These are phyloP conservation scores for Penicillium brevicompactum DNA, from an alignment of 2,329 filamentous ascomycete species.

Conservation along the genomic window DNA sequence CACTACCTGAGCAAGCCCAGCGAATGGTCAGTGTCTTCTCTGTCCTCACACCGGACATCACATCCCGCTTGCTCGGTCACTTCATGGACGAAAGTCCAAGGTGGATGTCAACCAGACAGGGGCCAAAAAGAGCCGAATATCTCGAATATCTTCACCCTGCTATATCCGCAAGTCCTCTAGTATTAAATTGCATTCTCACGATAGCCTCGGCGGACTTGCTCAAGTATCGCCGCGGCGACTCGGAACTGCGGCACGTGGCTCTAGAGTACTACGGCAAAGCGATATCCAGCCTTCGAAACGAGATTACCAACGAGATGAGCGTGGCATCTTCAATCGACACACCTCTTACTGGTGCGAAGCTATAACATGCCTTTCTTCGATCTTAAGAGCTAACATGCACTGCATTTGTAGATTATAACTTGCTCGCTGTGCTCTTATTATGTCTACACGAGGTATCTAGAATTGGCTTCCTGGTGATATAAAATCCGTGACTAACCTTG, in stretches of 20 bases:
- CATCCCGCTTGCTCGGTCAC: background rate
- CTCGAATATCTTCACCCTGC: background rate
- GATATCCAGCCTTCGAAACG: background rate
- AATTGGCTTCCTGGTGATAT: background rate
- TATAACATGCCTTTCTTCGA: background rate
- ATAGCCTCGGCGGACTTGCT: background rate
- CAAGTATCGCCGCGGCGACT: background rate
- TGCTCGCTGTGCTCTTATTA: background rate
- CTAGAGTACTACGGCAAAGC: background rate
- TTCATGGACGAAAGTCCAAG: background rate
- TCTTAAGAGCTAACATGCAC: background rate
- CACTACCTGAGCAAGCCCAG: background rate
- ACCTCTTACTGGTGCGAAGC: background rate
- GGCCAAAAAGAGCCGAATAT: background rate
- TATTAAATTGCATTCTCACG: background rate
- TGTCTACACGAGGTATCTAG: background rate
- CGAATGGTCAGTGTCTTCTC: background rate
- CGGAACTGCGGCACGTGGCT: background rate
- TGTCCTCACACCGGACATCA: background rate
- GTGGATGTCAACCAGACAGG: slow-evolving; percentile 1
- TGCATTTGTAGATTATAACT: background rate
- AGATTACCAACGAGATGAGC: background rate
- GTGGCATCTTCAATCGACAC: background rate
- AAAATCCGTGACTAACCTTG: background rate
- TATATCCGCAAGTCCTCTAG: background rate